Conservation (phyloP, 495 filamentous ascomycete species). For the Filosporella fistucella region DNA sequence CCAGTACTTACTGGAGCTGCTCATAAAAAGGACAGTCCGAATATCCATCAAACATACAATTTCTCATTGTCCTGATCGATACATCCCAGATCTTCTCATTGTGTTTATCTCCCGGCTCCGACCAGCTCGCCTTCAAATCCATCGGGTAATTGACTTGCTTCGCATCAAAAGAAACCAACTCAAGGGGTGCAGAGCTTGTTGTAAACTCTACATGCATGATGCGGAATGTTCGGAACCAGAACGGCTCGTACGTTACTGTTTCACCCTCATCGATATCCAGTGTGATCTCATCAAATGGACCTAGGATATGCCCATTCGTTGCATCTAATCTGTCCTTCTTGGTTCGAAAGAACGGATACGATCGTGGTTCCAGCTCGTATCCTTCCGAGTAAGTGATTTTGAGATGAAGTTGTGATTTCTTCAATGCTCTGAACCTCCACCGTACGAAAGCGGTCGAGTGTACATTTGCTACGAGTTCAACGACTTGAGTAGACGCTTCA, state of each 20-base stretch:
- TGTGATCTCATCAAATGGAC: slow-evolving; percentile 29
- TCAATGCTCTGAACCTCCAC: slow-evolving; percentile 27
- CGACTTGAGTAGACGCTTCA: slow-evolving; percentile 21
- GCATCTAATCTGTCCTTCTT: slow-evolving; percentile 33
- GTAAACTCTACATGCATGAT: slow-evolving; percentile 28
- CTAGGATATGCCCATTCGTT: slow-evolving; percentile 27
- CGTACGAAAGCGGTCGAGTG: slow-evolving; percentile 35
- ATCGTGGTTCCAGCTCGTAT: slow-evolving; percentile 34
- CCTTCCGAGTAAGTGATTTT: slow-evolving; percentile 35
- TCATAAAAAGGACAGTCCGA: slow-evolving; percentile 38
- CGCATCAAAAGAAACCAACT: slow-evolving; percentile 2
- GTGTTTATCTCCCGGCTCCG: slow-evolving; percentile 23
- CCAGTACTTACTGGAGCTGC: slow-evolving; percentile 32
- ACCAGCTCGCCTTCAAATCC: slow-evolving; percentile 22
- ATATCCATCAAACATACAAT: slow-evolving; percentile 38
- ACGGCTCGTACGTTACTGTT: slow-evolving; percentile 28
- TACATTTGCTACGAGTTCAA: slow-evolving; percentile 31
- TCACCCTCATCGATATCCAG: slow-evolving; percentile 15
- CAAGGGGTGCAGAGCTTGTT: slow-evolving; percentile 3
- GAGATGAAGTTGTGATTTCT: slow-evolving; percentile 22
- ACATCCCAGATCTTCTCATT: slow-evolving; percentile 29
- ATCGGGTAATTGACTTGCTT: slow-evolving; percentile 29
- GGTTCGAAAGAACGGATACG: slow-evolving; percentile 33
- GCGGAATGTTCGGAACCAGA: slow-evolving; percentile 38
- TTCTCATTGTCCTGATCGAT: slow-evolving; percentile 30